Evolutionary conservation across 2,329 filamentous ascomycete genomes (phyloP).

Genomic region (Sporothrix humicola): DNA sequence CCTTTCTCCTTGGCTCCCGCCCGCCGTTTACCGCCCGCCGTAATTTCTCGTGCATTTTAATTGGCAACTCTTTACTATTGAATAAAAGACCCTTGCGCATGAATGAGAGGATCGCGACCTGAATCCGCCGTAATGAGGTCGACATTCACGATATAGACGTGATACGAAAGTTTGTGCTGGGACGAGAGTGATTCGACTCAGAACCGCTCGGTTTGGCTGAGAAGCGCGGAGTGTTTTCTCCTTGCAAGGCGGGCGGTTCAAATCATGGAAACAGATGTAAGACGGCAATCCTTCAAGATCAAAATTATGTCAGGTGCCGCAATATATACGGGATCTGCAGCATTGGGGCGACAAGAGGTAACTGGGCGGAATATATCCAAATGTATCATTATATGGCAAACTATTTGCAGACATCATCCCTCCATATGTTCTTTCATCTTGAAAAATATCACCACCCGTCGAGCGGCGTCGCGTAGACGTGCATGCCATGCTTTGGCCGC

Average conservation of each 20-base stretch:
- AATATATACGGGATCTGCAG: neutral
- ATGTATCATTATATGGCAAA: constrained; percentile 1
- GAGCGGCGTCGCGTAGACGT: constrained; percentile 69
- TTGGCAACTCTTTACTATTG: neutral
- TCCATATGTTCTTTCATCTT: neutral
- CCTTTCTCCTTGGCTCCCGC: neutral
- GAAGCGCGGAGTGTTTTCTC: neutral
- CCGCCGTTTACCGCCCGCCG: neutral
- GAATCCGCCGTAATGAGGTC: neutral
- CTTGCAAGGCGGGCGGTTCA: neutral
- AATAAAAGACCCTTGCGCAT: neutral
- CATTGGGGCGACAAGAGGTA: neutral
- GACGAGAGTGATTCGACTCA: too few species aligned
- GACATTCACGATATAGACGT: neutral
- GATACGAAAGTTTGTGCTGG: too few species aligned
- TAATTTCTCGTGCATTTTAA: neutral
- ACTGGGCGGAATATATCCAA: neutral
- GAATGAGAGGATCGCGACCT: neutral
- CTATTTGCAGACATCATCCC: neutral
- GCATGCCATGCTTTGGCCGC: constrained; percentile 73
- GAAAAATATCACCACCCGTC: constrained; percentile 62
- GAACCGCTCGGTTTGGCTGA: too few species aligned
- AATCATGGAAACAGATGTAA: neutral
- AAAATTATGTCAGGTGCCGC: neutral
- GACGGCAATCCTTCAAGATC: neutral